Base-by-base conservation (phyloP, 164 flowering plant species). In the Magnolia changhungtana region DNA sequence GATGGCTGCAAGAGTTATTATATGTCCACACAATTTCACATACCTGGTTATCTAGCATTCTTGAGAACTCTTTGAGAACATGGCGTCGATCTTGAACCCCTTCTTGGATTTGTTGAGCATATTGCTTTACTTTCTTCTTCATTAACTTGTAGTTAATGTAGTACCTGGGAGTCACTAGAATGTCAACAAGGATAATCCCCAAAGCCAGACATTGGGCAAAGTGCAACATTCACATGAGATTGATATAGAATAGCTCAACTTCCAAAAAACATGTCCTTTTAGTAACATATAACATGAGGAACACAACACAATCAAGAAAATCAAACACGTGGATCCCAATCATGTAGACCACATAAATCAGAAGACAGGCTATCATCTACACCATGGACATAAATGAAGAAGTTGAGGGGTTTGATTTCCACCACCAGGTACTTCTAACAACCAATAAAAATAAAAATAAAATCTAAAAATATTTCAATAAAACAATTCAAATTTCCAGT, bases 61-160 rank as follows among this genome's bases (percentile, higher is more conserved):
- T 87, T 49, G 98, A 88, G 80, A 94, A 94, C 77, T 92, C 97
- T 75, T 80, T 88, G 9, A 94, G 89, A 75, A 92, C 84, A 77
- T 76, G 67, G 16, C 74, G 84, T 29, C 79, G 92, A 78, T 88
- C 79, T 79, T 83, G 81, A 19, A 81, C 75, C 24, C 90, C 90
- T 71, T 63, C 82, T 69, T 89, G 86, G 64, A 88, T 80, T 72
- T 94, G 93, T 68, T 83, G 89, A 64, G 88, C 78, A 83, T 90
- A 91, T 72, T 87, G 87, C 61, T 84, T 92, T 21, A 94, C 96
- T 78, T 88, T 92, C 84, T 91, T 92, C 89, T 94, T 94, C 91
- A 94, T 80, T 50, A 91, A 76, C 84, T 94, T 94, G 80, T 94
- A 92, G 79, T 88, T 87, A 7, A 94, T 89, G 78, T 94, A 94